Percentiles rank a stretch among this genome's conserved stretches.
Evolutionary conservation across 192 early-diverging fungal genomes (phyloP).

Genomic region (Gaertneriomyces semiglobifer): DNA sequence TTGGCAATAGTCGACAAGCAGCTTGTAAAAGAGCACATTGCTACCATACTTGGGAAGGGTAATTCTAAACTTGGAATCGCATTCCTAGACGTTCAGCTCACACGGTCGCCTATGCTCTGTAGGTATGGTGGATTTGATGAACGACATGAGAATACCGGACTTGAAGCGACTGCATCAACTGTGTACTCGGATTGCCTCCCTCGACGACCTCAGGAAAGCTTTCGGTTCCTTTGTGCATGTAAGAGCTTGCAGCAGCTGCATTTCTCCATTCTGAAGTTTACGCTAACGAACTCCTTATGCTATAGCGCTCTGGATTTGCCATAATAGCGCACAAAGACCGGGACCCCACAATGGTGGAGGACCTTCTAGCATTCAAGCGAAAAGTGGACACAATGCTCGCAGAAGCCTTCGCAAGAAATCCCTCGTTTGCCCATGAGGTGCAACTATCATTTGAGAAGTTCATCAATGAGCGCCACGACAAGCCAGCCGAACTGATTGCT

Average conservation of each 20-base stretch:
- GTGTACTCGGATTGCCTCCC: slow-evolving; percentile 59
- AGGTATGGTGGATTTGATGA: slow-evolving; percentile 74
- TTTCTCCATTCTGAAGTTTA: not conserved
- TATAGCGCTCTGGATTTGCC: slow-evolving; percentile 36
- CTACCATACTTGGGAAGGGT: slow-evolving; percentile 65
- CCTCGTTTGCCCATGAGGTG: slow-evolving; percentile 69
- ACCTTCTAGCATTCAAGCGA: slow-evolving; percentile 71
- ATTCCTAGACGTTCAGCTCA: not conserved
- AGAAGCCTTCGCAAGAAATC: slow-evolving; percentile 61
- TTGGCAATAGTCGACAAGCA: slow-evolving; percentile 60
- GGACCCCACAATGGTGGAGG: slow-evolving; percentile 67
- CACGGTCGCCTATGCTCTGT: not conserved
- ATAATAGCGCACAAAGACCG: slow-evolving; percentile 28
- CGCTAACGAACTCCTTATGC: slow-evolving; percentile 50
- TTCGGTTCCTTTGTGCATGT: slow-evolving; percentile 64
- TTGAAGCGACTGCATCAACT: slow-evolving; percentile 70
- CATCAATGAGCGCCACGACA: slow-evolving; percentile 74
- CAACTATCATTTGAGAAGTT: slow-evolving; percentile 81
- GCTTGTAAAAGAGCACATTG: slow-evolving; percentile 68
- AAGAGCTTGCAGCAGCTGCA: slow-evolving; percentile 35
- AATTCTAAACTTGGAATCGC: not conserved
- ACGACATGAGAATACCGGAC: slow-evolving; percentile 61
- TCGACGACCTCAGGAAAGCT: slow-evolving; percentile 63
- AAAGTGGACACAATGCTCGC: slow-evolving; percentile 66
- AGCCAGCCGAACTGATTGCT: slow-evolving; percentile 89